Evolutionary conservation across 1,139 yeast species (phyloP), one percentile per base, ranked within the genome.

Genomic region (Candida sp.): DNA sequence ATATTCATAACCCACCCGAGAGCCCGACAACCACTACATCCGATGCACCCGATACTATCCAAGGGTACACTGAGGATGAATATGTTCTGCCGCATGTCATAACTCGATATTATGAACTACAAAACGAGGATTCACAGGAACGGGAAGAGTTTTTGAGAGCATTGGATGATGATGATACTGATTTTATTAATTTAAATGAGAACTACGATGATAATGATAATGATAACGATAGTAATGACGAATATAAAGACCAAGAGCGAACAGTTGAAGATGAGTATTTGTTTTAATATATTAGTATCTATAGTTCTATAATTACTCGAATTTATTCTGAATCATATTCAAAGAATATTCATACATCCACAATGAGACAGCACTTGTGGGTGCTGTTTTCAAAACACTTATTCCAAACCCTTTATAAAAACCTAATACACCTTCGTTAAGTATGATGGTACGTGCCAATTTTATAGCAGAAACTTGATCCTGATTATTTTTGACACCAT

Each of bases 291-390:
- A 25, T 25, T 6, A 11, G 11, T 23, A 3, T 38, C 11, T 4
- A n/a, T 6, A 32, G 11, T 5, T 32, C 19, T n/a, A 32, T 32
- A 11, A 19, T 21, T 21, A 34, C 11, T 34, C 29, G 35, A 19
- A 23, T 11, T 29, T 22, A 47, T 29, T 27, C 12, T 33, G 22
- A 11, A 50, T 47, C 37, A 42, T 43, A 35, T 49, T 45, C 34
- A 63, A 44, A 2, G 66, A 46, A 45, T 66, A 65, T 55, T 89
- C 96, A 60, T 85, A 89, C 21, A 81, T 70, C 70, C 83, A 84
- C 43, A 89, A 68, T n/a, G 91, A 81, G 4, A 87, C 66, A 0
- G 91, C 93, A 36, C 90, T 84, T 0, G 95, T 81, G 0, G 96
- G 96, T 0, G 93, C 93, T 19, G 87, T 81, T 58, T 89, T 89